Conservation (phyloP, 331 rosid species). For the Telfairia occidentalis region DNA sequence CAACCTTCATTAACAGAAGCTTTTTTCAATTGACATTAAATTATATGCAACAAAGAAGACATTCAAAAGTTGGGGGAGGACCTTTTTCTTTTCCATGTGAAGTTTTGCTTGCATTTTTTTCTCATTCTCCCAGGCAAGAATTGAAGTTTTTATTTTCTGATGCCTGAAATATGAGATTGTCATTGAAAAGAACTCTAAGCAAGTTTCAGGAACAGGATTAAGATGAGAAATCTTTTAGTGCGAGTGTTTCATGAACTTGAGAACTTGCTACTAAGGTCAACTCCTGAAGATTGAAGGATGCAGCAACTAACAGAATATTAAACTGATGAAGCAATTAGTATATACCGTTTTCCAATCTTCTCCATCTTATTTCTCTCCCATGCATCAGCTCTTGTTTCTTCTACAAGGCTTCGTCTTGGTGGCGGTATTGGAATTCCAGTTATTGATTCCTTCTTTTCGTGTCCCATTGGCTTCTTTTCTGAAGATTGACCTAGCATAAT, state of each 20-base stretch:
- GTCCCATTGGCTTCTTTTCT: constrained; percentile 23
- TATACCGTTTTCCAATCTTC: constrained; percentile 46
- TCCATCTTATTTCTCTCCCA: constrained; percentile 45
- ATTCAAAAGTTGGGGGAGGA: constrained; percentile 1
- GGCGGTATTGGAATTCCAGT: constrained; percentile 21
- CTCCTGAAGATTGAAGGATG: neutral
- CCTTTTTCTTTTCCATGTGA: constrained; percentile 45
- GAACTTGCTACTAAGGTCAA: neutral
- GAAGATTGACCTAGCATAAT: constrained; percentile 31
- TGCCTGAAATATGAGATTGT: constrained; percentile 36
- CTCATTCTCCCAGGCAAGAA: constrained; percentile 45
- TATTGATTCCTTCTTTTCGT: constrained; percentile 18
- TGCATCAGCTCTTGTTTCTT: constrained; percentile 31
- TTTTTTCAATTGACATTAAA: neutral
- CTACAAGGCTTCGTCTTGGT: neutral
- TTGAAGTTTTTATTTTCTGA: constrained; percentile 32
- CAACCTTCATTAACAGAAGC: constrained; percentile 28
- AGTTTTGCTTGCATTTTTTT: constrained; percentile 39
- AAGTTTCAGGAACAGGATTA: neutral
- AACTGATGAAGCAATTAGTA: constrained; percentile 2
- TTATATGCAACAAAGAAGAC: neutral
- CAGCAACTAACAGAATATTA: neutral
- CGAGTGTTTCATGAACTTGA: neutral
- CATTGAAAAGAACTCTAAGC: neutral
- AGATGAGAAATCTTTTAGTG: constrained; percentile 4